These are phyloP conservation scores for Stentor coeruleus DNA, from an alignment of 73 alveolate genomes.

Conservation along the genomic window DNA sequence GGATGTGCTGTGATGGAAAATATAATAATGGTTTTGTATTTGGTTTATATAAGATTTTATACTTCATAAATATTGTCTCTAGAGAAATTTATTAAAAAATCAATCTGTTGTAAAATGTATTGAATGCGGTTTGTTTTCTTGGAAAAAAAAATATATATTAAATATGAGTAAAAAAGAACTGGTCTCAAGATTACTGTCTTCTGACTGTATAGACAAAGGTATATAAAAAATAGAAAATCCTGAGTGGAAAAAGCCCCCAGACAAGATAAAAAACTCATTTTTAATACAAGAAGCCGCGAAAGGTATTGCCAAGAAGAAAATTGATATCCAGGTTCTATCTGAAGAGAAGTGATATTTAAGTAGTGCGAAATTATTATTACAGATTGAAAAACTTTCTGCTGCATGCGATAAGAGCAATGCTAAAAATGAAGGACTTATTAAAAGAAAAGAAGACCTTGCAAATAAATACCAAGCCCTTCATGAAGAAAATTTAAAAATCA, in stretches of 20 bases:
- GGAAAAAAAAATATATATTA: too few species aligned
- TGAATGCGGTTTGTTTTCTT: too few species aligned
- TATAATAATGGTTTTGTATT: too few species aligned
- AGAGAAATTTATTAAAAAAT: too few species aligned
- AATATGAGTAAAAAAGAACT: conserved; percentile 12
- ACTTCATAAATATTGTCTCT: too few species aligned
- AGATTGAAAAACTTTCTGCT: not conserved
- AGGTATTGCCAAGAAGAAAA: conserved; percentile 1
- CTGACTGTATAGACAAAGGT: not conserved
- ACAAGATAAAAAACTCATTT: not conserved
- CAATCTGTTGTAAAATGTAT: too few species aligned
- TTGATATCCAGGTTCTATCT: not conserved
- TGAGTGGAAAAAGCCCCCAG: not conserved
- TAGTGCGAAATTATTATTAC: not conserved
- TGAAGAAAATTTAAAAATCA: not conserved
- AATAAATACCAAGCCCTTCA: conserved; percentile 5
- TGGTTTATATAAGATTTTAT: too few species aligned
- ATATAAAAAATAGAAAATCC: not conserved
- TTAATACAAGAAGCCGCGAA: conserved; percentile 20
- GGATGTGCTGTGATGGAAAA: too few species aligned
- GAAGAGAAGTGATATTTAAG: conserved; percentile 16
- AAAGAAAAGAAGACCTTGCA: conserved; percentile 11
- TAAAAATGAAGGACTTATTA: not conserved
- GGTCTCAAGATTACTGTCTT: not conserved
- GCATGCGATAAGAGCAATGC: not conserved